Evolutionary conservation across 164 flowering plant genomes (phyloP).

Genomic region (Protea cynaroides): DNA sequence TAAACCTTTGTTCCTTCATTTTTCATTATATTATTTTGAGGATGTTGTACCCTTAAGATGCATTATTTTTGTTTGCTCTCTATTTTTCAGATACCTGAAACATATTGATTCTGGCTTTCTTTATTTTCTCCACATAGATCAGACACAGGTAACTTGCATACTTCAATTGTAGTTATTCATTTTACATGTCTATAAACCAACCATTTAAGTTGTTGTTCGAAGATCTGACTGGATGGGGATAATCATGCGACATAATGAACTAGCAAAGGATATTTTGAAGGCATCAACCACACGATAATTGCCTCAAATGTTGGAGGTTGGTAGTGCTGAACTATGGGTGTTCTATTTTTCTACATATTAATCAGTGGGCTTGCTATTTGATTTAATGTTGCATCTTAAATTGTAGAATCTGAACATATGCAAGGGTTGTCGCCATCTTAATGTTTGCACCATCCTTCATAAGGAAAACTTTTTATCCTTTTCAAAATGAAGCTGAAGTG

Average conservation of each 20-base stretch:
- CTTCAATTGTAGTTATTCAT: neutral
- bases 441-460: slow-evolving; percentile 71
- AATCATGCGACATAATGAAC: slow-evolving; percentile 96
- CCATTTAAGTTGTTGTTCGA: slow-evolving; percentile 28
- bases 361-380: slow-evolving; percentile 10
- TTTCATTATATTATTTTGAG: neutral
- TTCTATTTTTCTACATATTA: neutral
- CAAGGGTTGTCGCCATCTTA: slow-evolving; percentile 83
- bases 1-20: neutral
- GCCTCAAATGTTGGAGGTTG: slow-evolving; percentile 75
- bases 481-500: no score
- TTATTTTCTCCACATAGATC: slow-evolving; percentile 91
- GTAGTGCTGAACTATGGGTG: neutral
- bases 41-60: neutral
- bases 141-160: slow-evolving; percentile 57
- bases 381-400: slow-evolving; percentile 11
- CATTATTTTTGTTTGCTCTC: slow-evolving; percentile 6
- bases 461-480: slow-evolving; percentile 45
- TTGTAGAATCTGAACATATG: slow-evolving; percentile 67
- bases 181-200: slow-evolving; percentile 2
- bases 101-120: slow-evolving; percentile 75
- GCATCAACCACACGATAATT: slow-evolving; percentile 66
- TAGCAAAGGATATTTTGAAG: slow-evolving; percentile 73
- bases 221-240: slow-evolving; percentile 88
- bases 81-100: slow-evolving; percentile 52